Conservation (phyloP, 495 filamentous ascomycete genomes). For the Trichoderma virens region DNA sequence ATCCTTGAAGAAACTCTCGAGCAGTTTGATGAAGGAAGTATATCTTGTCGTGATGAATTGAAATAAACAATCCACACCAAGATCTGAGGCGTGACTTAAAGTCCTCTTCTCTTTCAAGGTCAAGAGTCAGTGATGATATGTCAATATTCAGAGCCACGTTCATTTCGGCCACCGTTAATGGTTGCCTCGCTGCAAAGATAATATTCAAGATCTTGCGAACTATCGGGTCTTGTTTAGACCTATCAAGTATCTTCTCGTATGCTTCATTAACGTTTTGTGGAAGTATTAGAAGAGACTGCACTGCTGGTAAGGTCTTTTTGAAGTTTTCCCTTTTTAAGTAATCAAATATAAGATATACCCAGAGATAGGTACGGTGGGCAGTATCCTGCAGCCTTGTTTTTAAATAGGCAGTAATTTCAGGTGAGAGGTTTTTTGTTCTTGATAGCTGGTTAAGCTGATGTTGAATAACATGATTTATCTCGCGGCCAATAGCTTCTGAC, state of each 20-base stretch:
- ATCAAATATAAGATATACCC: slow-evolving; percentile 16
- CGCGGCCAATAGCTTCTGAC: slow-evolving; percentile 15
- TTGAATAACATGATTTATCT: slow-evolving; percentile 10
- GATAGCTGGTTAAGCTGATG: slow-evolving; percentile 5
- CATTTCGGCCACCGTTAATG: slow-evolving; percentile 15
- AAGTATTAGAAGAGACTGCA: slow-evolving; percentile 8
- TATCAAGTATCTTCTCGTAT: slow-evolving; percentile 19
- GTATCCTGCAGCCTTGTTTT: slow-evolving; percentile 1
- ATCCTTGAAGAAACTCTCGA: slow-evolving; percentile 16
- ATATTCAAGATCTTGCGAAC: slow-evolving; percentile 16
- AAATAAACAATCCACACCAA: slow-evolving; percentile 21
- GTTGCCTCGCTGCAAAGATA: slow-evolving; percentile 16
- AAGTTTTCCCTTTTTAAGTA: slow-evolving; percentile 7
- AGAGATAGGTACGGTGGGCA: slow-evolving; percentile 18
- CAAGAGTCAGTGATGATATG: background rate
- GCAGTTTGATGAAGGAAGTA: slow-evolving; percentile 26
- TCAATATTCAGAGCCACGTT: slow-evolving; percentile 13
- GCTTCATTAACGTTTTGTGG: slow-evolving; percentile 17
- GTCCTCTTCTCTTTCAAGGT: slow-evolving; percentile 15
- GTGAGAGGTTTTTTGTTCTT: background rate
- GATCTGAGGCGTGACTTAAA: slow-evolving; percentile 14
- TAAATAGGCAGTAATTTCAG: background rate
- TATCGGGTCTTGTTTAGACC: background rate
- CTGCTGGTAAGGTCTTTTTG: slow-evolving; percentile 14
- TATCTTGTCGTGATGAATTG: slow-evolving; percentile 17